Evolutionary conservation across 257 asterid species (phyloP), one percentile per base, ranked within the genome.

Genomic region (Forsythia suspensa): DNA sequence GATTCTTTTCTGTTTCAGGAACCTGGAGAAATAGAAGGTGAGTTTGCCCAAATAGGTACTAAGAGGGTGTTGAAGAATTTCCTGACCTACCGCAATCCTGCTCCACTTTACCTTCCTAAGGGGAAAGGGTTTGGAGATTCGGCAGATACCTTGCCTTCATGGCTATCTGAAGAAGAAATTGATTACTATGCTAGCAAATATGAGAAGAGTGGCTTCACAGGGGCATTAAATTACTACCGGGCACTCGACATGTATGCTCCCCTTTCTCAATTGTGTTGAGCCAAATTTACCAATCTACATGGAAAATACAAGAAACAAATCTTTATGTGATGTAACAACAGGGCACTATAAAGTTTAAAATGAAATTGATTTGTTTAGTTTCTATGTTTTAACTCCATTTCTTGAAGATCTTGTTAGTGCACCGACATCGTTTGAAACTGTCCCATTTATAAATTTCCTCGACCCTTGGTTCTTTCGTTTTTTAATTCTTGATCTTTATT

Each of bases 221-320:
- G 96, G 51, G 77, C 88, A n/a, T 40, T 92, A 16, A 92, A 91
- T 65, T 92, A 85, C 82, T 92, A 91, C 67, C 81, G 96, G 39
- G 91, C 95, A 55, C 82, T 89, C 65, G 85, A 90, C 83, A 69
- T 76, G 97, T 91, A 80, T 90, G 86, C 65, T 41, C n/a, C 0
- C 8, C 12, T 41, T 43, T 48, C 59, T 4, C n/a, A 9, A 7
- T 8, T 37, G 12, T 51, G 4, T 21, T 36, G 52, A 36, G 55
- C n/a, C 70, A 4, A 46, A 48, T 7, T 12, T 15, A 8, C 15
- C 36, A 70, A 51, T 51, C 61, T 51, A 51, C 7, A 51, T 13
- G 59, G 59, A 15, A 51, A 16, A 51, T 15, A 44, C 52, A 51
- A 51, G 1, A 51, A 51, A 51, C 8, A 15, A 51, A 13, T 5